Conservation (phyloP, 768 basidiomycete species). For the Suillus bovinus region DNA sequence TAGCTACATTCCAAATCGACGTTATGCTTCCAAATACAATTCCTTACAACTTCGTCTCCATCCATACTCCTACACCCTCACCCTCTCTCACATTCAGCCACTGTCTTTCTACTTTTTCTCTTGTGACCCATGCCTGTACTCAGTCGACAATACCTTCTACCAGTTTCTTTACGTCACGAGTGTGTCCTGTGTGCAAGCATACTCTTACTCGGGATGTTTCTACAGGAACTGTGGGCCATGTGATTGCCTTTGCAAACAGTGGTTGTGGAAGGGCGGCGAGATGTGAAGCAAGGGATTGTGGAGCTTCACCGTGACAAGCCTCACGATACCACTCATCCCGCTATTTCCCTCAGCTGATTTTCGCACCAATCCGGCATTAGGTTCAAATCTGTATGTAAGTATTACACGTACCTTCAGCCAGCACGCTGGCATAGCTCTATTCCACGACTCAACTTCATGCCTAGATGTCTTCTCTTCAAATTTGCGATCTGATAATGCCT, state of each 20-base stretch:
- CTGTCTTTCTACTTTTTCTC: neutral
- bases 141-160: constrained; percentile 49
- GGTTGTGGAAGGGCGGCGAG: constrained; percentile 15
- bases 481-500: no score
- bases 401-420: no score
- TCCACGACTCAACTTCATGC: no score
- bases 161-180: constrained; percentile 54
- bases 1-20: neutral
- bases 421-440: no score
- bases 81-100: constrained; percentile 19
- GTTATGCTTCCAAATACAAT: neutral
- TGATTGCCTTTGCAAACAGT: constrained; percentile 75
- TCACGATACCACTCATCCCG: no score
- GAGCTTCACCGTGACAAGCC: no score
- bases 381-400: no score
- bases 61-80: constrained; percentile 24
- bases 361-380: no score
- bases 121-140: constrained; percentile 40
- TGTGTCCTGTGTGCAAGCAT: constrained; percentile 85
- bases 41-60: constrained; percentile 30
- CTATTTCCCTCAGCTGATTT: no score
- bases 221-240: constrained; percentile 87
- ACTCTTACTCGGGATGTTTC: constrained; percentile 84
- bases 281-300: constrained; percentile 67
- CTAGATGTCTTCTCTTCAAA: no score